Conservation (phyloP, 768 basidiomycete genomes). For the Phanerodontia chrysosporium region DNA sequence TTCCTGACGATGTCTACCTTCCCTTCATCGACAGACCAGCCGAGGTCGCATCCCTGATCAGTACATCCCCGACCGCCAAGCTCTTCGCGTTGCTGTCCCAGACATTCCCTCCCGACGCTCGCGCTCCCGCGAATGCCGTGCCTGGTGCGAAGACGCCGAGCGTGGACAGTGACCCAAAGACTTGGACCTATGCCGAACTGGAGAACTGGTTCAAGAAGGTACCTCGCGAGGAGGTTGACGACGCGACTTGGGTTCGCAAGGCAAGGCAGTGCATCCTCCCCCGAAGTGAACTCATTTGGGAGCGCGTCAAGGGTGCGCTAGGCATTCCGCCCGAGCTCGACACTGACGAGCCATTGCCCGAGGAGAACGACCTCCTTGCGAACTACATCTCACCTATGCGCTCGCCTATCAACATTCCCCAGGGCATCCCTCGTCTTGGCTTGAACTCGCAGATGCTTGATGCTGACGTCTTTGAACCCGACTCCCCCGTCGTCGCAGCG, state of each 20-base stretch:
- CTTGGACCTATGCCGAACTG: slow-evolving; percentile 74
- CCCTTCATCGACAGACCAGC: slow-evolving; percentile 82
- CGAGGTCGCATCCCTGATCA: slow-evolving; percentile 70
- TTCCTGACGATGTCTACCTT: slow-evolving; percentile 74
- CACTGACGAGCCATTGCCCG: slow-evolving; percentile 37
- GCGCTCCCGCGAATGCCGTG: slow-evolving; percentile 25
- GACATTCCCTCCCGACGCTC: slow-evolving; percentile 46
- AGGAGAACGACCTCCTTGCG: slow-evolving; percentile 15
- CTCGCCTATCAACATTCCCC: slow-evolving; percentile 1
- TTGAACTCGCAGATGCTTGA: slow-evolving; percentile 15
- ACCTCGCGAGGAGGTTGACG: slow-evolving; percentile 59
- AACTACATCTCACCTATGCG: slow-evolving; percentile 6
- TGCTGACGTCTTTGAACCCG: slow-evolving; percentile 17
- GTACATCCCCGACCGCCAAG: slow-evolving; percentile 59
- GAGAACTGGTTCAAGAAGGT: slow-evolving; percentile 61
- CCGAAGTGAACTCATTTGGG: slow-evolving; percentile 87
- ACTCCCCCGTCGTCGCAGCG: slow-evolving; percentile 18
- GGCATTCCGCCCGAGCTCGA: slow-evolving; percentile 86
- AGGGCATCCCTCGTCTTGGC: not conserved
- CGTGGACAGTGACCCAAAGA: slow-evolving; percentile 48
- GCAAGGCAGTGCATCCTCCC: slow-evolving; percentile 72
- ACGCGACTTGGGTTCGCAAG: slow-evolving; percentile 68
- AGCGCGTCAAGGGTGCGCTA: slow-evolving; percentile 81
- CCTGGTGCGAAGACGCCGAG: slow-evolving; percentile 16
- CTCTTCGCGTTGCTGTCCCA: slow-evolving; percentile 72